Conservation (phyloP, 179 eudicot species). For the Silene coronaria region DNA sequence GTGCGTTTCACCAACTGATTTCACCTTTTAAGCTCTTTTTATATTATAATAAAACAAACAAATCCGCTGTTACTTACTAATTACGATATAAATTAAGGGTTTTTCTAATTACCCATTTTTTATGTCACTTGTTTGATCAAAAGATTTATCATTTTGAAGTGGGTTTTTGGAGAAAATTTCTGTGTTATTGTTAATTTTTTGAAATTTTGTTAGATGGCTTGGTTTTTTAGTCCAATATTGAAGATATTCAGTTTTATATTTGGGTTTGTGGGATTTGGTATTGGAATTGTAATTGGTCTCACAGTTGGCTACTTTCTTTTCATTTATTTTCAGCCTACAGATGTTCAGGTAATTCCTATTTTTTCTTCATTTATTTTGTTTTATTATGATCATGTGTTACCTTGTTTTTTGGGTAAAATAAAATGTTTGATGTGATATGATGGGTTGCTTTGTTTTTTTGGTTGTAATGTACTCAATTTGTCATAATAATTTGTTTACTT, state of each 20-base stretch:
- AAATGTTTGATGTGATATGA: too few species aligned
- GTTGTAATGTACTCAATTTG: too few species aligned
- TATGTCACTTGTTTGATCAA: slow-evolving; percentile 11
- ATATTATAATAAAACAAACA: not conserved
- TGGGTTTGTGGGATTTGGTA: slow-evolving; percentile 62
- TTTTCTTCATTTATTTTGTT: not conserved
- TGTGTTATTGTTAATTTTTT: slow-evolving; percentile 15
- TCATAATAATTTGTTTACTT: too few species aligned
- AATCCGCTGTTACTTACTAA: not conserved
- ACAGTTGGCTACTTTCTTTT: slow-evolving; percentile 59
- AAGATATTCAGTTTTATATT: slow-evolving; percentile 27
- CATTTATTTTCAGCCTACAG: slow-evolving; percentile 54
- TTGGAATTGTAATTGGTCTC: slow-evolving; percentile 56
- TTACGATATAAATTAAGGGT: not conserved
- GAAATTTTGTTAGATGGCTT: slow-evolving; percentile 20
- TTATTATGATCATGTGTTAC: not conserved
- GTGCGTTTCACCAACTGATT: slow-evolving; percentile 11
- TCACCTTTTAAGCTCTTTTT: not conserved
- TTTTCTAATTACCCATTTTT: not conserved
- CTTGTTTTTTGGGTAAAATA: not conserved
- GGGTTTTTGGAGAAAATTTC: slow-evolving; percentile 21
- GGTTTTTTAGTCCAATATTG: slow-evolving; percentile 24
- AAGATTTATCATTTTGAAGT: slow-evolving; percentile 6
- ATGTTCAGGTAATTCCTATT: slow-evolving; percentile 42
- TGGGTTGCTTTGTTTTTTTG: too few species aligned